Base-by-base conservation (phyloP, 352 stramenopile genomes). In the Aphanomyces euteiches region DNA sequence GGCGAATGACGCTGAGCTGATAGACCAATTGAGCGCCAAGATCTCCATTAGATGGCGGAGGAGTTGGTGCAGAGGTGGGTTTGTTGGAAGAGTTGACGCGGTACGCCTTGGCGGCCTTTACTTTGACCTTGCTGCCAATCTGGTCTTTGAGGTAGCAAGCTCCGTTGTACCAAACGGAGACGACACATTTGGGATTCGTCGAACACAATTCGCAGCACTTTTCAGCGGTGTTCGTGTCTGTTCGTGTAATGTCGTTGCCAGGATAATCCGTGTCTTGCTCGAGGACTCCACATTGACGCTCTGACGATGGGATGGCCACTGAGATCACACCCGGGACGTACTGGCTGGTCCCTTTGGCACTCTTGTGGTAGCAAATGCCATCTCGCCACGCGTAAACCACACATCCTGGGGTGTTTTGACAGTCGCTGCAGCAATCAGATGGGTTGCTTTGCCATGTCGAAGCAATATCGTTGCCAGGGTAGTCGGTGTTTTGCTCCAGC, bases 61-160 rank as follows among this genome's bases (percentile, higher is more conserved):
- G 38, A 8, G 60, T 53, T 37, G 60, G 60, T n/a, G 36, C 13
- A 8, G 43, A 0, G 28, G 28, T 28, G 28, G 28, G 28, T 28
- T 28, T 28, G 28, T 28, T 28, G 28, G 28, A 28, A 28, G 28
- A 28, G 28, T 28, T 28, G 28, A 28, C 28, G 28, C 28, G 28
- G 28, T 28, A 28, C 28, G 28, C 28, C 2, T 28, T 28, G 28
- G 28, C 28, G 2, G 28, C 28, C 28, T 28, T 28, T 28, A 28
- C 28, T 28, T 28, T 28, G 28, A 28, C 28, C 28, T 28, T 28
- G 28, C 28, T 19, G 60, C 60, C 60, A 17, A 37, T 17, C 8
- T 56, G 12, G 60, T 58, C 47, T 37, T 67, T 67, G 41, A 67
- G 47, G 28, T 67, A 67, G 47, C 60, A 67, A 19, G 60, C 41